Evolutionary conservation across 2,329 filamentous ascomycete genomes (phyloP).

Genomic region (Paraphaeosphaeria minitans): DNA sequence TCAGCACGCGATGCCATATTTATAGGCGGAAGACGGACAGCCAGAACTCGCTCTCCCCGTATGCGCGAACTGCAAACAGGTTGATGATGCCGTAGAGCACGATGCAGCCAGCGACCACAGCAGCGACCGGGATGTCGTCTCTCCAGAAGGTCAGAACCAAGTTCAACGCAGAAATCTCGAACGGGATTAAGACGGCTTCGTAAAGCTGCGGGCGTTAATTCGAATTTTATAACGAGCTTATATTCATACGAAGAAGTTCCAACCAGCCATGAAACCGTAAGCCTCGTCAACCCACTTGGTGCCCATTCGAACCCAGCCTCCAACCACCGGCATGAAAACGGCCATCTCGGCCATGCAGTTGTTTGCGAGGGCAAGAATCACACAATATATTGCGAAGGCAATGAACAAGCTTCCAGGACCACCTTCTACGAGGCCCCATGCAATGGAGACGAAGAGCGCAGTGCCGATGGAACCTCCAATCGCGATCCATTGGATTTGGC

Average conservation of each 20-base stretch:
- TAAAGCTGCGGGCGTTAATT: conserved; percentile 35
- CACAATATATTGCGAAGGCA: conserved; percentile 59
- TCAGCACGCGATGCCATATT: too few species aligned
- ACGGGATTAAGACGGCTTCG: conserved; percentile 52
- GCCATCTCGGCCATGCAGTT: conserved; percentile 67
- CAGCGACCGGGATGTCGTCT: conserved; percentile 43
- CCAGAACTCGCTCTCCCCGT: conserved; percentile 48
- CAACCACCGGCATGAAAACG: conserved; percentile 63
- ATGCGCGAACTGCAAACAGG: conserved; percentile 46
- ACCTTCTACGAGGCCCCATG: conserved; percentile 53
- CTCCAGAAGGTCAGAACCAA: conserved; percentile 24
- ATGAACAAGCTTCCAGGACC: conserved; percentile 59
- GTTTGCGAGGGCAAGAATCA: conserved; percentile 62
- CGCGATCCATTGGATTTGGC: conserved; percentile 37
- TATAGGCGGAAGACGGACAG: conserved; percentile 29
- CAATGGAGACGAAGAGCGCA: conserved; percentile 63
- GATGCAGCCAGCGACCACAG: conserved; percentile 41
- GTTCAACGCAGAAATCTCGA: conserved; percentile 49
- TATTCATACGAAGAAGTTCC: conserved; percentile 50
- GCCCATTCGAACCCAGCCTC: conserved; percentile 64
- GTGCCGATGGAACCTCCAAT: conserved; percentile 36
- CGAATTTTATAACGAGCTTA: conserved; percentile 12
- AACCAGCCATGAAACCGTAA: conserved; percentile 60
- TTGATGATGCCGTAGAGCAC: conserved; percentile 42
- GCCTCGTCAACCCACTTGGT: conserved; percentile 67